These are phyloP conservation scores for Anacardium occidentale DNA, from an alignment of 345 rosid species.

Conservation along the genomic window DNA sequence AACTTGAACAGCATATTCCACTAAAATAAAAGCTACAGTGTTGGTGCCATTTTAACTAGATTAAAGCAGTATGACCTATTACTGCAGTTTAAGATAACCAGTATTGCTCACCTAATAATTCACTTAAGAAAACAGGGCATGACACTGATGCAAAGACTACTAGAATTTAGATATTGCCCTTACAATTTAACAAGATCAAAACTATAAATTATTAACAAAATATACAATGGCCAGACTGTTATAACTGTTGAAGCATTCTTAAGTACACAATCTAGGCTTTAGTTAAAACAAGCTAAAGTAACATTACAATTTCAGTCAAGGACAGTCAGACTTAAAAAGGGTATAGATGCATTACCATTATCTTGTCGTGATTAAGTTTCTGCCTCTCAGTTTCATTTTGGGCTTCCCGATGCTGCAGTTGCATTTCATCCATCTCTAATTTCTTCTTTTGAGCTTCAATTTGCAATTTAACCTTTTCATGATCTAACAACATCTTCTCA, in stretches of 20 bases:
- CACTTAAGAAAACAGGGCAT: too few relatives aligned
- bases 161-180: too few relatives aligned
- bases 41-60: conserved; percentile 1
- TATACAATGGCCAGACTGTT: background rate
- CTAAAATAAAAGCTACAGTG: too few relatives aligned
- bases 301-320: conserved; percentile 6
- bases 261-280: background rate
- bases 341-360: conserved; percentile 39
- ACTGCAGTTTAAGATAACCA: background rate
- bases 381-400: conserved; percentile 47
- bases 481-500: conserved; percentile 42
- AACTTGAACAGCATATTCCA: too few relatives aligned
- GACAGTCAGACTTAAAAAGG: background rate
- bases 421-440: conserved; percentile 43
- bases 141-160: background rate
- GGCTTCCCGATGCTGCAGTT: conserved; percentile 44
- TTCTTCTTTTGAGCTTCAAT: conserved; percentile 36
- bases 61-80: background rate
- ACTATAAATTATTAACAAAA: background rate
- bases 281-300: conserved; percentile 3
- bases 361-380: conserved; percentile 40
- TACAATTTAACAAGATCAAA: conserved; percentile 1
- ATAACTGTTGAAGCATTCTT: background rate
- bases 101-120: too few relatives aligned
- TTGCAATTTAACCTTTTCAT: conserved; percentile 32